phyloP scores from a whole-genome alignment of 768 basidiomycete species.

The Panaeolus papilionaceus region DNA sequence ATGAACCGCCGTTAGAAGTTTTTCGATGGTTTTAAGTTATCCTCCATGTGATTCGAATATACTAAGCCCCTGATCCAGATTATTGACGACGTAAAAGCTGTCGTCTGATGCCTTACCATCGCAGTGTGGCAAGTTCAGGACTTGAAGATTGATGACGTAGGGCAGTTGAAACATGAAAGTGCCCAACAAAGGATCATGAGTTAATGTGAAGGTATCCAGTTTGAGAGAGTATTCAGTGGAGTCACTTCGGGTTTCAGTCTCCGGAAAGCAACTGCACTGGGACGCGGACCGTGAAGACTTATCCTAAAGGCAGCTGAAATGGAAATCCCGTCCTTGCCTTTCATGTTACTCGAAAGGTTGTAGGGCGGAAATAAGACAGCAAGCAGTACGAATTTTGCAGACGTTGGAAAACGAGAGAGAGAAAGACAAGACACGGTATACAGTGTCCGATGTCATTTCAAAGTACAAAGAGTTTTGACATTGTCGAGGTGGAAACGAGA shows the following conservation, averaged over 20 bases:
- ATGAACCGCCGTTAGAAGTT: too few relatives aligned
- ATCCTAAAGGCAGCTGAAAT: not conserved
- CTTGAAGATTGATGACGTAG: not conserved
- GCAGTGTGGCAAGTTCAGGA: too few relatives aligned
- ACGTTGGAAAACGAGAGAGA: not conserved
- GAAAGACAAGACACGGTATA: not conserved
- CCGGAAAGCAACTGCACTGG: not conserved
- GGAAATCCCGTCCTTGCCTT: not conserved
- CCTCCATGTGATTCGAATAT: not conserved
- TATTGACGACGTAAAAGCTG: too few relatives aligned
- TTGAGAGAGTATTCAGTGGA: not conserved
- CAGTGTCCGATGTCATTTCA: not conserved
- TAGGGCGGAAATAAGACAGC: constrained; percentile 4
- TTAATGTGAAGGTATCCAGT: not conserved
- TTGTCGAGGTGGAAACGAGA: not conserved
- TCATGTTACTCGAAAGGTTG: constrained; percentile 9
- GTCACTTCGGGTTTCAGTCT: not conserved
- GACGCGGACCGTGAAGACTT: not conserved
- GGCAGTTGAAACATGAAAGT: not conserved
- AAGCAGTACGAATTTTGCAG: not conserved
- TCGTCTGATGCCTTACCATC: too few relatives aligned
- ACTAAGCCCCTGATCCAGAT: not conserved
- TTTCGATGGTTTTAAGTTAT: too few relatives aligned
- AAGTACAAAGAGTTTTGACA: not conserved
- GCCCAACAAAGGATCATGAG: not conserved